Base-by-base conservation (phyloP, 306 rosid genomes). In the Lupinus albus region DNA sequence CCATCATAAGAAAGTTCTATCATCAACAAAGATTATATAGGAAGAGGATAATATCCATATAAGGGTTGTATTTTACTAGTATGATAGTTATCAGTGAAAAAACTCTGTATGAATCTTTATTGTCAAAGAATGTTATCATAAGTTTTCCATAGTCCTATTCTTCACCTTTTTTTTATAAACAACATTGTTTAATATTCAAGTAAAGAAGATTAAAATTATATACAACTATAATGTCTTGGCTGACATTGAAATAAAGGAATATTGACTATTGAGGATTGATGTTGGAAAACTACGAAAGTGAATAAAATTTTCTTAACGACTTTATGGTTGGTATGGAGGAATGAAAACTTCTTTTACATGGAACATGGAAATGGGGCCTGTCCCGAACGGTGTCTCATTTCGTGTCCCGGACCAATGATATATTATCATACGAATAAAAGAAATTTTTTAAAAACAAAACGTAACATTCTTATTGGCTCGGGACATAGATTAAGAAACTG, bases 21-120 rank as follows among this genome's bases (percentile, higher is more conserved):
- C 30, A 25, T 25, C 30, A 25, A 25, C 4, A 17, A 47, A 60
- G 53, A 65, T 78, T 72, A 60, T 73, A 74, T 79, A 76, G 87
- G 94, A 85, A 91, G 88, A 85, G n/a, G 77, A 77, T 88, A 89
- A 74, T 89, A 86, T 86, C 90, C 84, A 38, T 75, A 38, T 55
- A 42, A 78, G 84, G 64, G 25, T 61, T 67, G 7, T 49, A 35
- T 54, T 57, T 56, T 55, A 70, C 66, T 20, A 62, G 70, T 54
- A 54, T 58, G 54, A 65, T 42, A 72, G 72, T 72, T 80, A 75
- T 60, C 63, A 56, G 67, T 56, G 77, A 18, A 11, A 18, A 11
- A 30, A 39, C n/a, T 39, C 0, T 72, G 78, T 78, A 78, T 62
- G 61, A 54, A 16, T 14, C 44, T 38, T 46, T 56, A 62, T 11